phyloP scores from a whole-genome alignment of 371 early-diverging fungal species.

The Haplosporangium sp. region DNA sequence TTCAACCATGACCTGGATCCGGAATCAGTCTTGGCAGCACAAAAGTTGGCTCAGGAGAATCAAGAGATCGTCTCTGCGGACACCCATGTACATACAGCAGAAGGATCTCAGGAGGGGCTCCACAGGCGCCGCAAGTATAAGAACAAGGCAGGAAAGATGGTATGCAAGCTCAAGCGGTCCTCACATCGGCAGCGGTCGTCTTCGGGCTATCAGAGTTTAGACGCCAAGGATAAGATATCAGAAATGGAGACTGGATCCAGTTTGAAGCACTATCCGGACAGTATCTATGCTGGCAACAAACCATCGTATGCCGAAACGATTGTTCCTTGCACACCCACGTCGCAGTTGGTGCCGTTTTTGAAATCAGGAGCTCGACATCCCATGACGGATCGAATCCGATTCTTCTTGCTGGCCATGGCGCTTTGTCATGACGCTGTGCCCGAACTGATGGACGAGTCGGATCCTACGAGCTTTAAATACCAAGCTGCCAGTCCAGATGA shows the following conservation, averaged over 20 bases:
- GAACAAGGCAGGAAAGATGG: constrained; percentile 41
- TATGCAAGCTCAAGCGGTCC: constrained; percentile 13
- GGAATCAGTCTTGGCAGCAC: constrained; percentile 43
- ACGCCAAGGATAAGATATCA: constrained; percentile 17
- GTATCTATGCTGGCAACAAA: constrained; percentile 33
- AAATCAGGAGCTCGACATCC: constrained; percentile 37
- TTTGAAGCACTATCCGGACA: constrained; percentile 27
- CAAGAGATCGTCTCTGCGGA: constrained; percentile 10
- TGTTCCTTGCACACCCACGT: constrained; percentile 45
- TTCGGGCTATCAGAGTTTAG: constrained; percentile 45
- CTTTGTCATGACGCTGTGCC: constrained; percentile 95
- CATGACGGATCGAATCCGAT: constrained; percentile 49
- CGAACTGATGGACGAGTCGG: constrained; percentile 59
- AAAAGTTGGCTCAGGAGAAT: constrained; percentile 61
- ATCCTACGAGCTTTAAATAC: constrained; percentile 69
- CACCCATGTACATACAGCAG: constrained; percentile 2
- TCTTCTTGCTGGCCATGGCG: constrained; percentile 86
- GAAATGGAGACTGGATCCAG: constrained; percentile 18
- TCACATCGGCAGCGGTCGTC: constrained; percentile 28
- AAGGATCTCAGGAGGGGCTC: constrained; percentile 9
- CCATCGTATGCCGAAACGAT: constrained; percentile 32
- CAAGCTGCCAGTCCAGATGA: constrained; percentile 96
- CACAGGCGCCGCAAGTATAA: constrained; percentile 22
- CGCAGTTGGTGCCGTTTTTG: constrained; percentile 35
- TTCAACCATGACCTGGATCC: constrained; percentile 69